Conservation (phyloP, 169 alveolate species). For the Babesia bigemina region DNA sequence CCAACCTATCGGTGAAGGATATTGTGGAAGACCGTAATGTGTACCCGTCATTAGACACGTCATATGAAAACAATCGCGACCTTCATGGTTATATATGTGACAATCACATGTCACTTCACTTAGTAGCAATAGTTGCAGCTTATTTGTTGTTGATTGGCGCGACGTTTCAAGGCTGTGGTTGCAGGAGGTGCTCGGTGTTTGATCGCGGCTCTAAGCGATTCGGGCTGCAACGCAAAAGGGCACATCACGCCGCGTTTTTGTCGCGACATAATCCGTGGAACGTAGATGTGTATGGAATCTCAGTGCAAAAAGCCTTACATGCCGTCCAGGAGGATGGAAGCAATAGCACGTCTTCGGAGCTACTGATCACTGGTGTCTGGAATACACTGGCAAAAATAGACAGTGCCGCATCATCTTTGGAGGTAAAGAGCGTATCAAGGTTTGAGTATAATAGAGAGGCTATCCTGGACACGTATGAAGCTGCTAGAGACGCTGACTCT, state of each 20-base stretch:
- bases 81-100: background rate
- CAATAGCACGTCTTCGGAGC: background rate
- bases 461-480: constrained; percentile 29
- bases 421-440: constrained; percentile 16
- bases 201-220: background rate
- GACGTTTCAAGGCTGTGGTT: background rate
- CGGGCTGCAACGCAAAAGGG: background rate
- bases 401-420: background rate
- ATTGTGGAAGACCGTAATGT: background rate
- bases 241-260: background rate
- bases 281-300: background rate
- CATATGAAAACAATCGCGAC: background rate
- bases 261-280: background rate
- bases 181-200: background rate
- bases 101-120: background rate
- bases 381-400: background rate
- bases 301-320: background rate
- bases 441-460: constrained; percentile 25
- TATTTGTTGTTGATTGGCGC: background rate
- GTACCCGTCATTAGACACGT: background rate
- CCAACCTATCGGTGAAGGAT: background rate
- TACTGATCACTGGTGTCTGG: background rate
- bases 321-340: background rate
- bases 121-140: background rate
- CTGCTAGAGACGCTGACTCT: constrained; percentile 42